Conservation (phyloP, 306 rosid species). For the Neltuma alba region DNA sequence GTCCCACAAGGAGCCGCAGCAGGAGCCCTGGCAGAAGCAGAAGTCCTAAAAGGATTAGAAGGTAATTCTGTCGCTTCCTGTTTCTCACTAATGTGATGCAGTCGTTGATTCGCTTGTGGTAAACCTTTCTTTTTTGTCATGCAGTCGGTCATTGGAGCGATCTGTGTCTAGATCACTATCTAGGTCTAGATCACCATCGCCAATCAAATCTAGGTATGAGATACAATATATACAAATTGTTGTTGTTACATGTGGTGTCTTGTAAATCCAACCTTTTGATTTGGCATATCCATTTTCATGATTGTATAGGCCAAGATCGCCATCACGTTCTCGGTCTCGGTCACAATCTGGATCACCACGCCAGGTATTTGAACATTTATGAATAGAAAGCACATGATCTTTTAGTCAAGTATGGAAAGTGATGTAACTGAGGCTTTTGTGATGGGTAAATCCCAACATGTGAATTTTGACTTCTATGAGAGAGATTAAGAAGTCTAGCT, state of each 20-base stretch:
- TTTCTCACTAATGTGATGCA: background rate
- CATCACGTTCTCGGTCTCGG: constrained; percentile 40
- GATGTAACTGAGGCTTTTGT: background rate
- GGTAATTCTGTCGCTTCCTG: constrained; percentile 45
- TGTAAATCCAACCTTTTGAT: background rate
- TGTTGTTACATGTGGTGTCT: background rate
- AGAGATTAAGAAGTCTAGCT: background rate
- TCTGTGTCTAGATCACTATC: constrained; percentile 87
- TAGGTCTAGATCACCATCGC: constrained; percentile 85
- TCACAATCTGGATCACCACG: constrained; percentile 66
- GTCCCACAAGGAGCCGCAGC: constrained; percentile 88
- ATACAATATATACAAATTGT: constrained; percentile 3
- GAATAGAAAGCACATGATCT: background rate
- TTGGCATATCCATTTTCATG: constrained; percentile 15
- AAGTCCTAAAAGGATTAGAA: constrained; percentile 64
- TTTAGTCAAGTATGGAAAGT: background rate
- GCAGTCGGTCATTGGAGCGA: constrained; percentile 78
- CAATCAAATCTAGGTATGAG: constrained; percentile 90
- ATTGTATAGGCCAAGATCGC: constrained; percentile 65
- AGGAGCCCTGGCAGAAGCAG: constrained; percentile 81
- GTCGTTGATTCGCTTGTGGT: background rate
- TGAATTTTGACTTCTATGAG: constrained; percentile 13
- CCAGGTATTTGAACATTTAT: constrained; percentile 52
- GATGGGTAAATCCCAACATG: background rate
- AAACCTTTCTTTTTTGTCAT: constrained; percentile 3